These are phyloP conservation scores for Spatholobus suberectus DNA, from an alignment of 306 rosid species.

Conservation along the genomic window DNA sequence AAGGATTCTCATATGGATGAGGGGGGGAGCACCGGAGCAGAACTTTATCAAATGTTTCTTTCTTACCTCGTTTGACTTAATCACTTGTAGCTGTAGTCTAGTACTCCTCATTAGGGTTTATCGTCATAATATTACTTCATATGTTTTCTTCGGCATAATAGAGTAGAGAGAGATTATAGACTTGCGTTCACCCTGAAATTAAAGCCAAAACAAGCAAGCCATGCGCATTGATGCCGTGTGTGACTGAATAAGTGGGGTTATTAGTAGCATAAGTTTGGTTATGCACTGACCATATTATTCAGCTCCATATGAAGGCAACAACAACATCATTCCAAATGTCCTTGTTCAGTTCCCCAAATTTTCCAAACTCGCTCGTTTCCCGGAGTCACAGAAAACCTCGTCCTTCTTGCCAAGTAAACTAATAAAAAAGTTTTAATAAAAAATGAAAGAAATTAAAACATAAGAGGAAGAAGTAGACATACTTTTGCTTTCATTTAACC, in stretches of 20 bases:
- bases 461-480: too few species aligned
- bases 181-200: background rate
- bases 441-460: too few species aligned
- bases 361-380: background rate
- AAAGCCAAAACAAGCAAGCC: background rate
- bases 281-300: background rate
- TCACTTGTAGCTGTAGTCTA: background rate
- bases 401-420: too few species aligned
- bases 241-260: background rate
- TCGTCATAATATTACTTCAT: constrained; percentile 7
- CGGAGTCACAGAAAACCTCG: too few species aligned
- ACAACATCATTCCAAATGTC: background rate
- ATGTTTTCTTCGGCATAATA: background rate
- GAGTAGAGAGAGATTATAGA: background rate
- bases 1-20: background rate
- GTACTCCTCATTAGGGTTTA: background rate
- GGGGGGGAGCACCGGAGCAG: background rate
- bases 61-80: background rate
- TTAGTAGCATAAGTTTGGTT: background rate
- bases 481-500: too few species aligned
- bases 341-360: background rate
- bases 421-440: too few species aligned
- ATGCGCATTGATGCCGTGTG: constrained; percentile 9
- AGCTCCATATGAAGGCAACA: background rate
- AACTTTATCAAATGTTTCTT: background rate